Evolutionary conservation across 2,329 filamentous ascomycete species (phyloP).

Genomic region (Hypoxylon sp.): DNA sequence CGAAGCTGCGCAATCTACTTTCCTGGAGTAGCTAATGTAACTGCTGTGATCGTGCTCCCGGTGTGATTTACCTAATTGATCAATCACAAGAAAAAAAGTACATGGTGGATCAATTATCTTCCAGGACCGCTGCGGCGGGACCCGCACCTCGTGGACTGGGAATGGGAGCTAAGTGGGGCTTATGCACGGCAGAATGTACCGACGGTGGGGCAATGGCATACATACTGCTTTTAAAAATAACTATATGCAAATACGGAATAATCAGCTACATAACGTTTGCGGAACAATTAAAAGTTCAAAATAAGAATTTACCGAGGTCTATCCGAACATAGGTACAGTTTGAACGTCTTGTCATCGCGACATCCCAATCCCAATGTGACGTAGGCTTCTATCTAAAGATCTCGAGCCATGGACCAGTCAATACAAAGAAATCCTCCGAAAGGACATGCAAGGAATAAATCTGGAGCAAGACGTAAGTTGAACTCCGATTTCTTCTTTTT

Average conservation of each 20-base stretch:
- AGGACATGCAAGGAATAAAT: conserved; percentile 52
- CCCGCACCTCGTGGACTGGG: neutral
- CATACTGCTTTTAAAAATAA: neutral
- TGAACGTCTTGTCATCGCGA: conserved; percentile 16
- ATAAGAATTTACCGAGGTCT: conserved; percentile 7
- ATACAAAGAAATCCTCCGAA: conserved; percentile 32
- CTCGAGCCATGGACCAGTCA: conserved; percentile 46
- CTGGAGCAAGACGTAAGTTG: conserved; percentile 51
- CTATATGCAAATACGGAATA: neutral
- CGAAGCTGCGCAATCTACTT: neutral
- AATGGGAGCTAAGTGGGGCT: conserved; percentile 12
- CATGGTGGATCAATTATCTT: conserved; percentile 40
- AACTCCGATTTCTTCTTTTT: neutral
- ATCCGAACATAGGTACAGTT: conserved; percentile 7
- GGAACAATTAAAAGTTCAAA: neutral
- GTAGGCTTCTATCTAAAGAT: conserved; percentile 7
- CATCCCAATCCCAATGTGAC: conserved; percentile 19
- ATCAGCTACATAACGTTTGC: neutral
- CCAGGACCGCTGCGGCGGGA: conserved; percentile 10
- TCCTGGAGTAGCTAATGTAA: neutral
- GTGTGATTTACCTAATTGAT: conserved; percentile 20
- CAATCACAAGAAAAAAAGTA: conserved; percentile 33
- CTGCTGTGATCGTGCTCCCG: conserved; percentile 3
- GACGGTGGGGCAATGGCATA: neutral
- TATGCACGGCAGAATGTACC: neutral